Percentiles rank a stretch among this genome's conserved stretches.
phyloP scores from a whole-genome alignment of 2,329 filamentous ascomycete genomes.

The Pseudogymnoascus sp. region DNA sequence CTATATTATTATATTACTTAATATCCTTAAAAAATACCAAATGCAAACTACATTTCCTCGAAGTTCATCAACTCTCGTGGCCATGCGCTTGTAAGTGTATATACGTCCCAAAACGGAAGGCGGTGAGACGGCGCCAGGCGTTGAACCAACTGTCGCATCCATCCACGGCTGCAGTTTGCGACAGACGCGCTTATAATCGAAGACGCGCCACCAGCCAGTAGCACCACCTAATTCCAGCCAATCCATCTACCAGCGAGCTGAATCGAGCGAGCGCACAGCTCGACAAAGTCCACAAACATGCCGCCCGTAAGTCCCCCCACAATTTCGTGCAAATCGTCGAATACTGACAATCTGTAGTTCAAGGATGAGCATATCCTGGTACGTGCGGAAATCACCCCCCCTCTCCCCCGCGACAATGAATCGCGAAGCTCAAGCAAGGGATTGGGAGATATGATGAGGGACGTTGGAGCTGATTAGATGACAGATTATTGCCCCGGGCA shows the following conservation, averaged over 20 bases:
- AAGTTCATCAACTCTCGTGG: background rate
- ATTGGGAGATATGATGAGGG: background rate
- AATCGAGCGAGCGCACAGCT: conserved; percentile 1
- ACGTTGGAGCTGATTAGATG: background rate
- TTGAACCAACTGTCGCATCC: conserved; percentile 2
- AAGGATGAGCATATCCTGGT: conserved; percentile 45
- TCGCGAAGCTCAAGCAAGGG: background rate
- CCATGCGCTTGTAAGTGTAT: background rate
- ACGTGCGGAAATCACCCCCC: conserved; percentile 18
- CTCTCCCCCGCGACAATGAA: background rate
- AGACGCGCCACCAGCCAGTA: conserved; percentile 1
- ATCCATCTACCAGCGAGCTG: conserved; percentile 4
- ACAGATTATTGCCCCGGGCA: conserved; percentile 37
- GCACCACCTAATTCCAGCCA: background rate
- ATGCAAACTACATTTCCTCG: background rate
- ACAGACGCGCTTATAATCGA: conserved; percentile 7
- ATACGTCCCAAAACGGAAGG: background rate
- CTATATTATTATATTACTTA: background rate
- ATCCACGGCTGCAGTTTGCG: conserved; percentile 1
- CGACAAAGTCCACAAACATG: conserved; percentile 4
- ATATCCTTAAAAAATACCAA: background rate
- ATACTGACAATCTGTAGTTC: conserved; percentile 24
- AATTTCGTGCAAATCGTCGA: background rate
- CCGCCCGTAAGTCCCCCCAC: background rate
- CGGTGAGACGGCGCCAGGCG: background rate